Evolutionary conservation across 2,329 filamentous ascomycete genomes (phyloP), one percentile per base, ranked within the genome.

Genomic region (Sordariomycetes sp.): DNA sequence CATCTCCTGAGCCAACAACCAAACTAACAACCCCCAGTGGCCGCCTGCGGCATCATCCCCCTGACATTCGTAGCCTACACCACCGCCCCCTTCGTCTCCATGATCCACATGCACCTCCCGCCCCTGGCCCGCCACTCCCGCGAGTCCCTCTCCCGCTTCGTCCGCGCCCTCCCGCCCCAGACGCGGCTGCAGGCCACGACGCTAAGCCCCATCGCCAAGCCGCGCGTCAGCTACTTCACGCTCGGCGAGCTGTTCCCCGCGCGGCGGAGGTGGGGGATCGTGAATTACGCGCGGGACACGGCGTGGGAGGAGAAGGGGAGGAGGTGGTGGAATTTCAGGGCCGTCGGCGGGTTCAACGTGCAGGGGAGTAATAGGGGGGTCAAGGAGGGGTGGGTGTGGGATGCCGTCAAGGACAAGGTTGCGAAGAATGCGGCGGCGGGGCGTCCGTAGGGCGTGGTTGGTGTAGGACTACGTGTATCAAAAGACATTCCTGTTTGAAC

Each of bases 51-150:
- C 62, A 67, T 85, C 42, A 69, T 87, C 10, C 89, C 89, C 2
- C 72, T 90, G 63, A 58, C 81, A 39, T 81, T 84, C 64, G 76
- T 89, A 24, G 74, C 78, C 39, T 86, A 83, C 67, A 78, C 79
- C 53, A 82, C 85, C 1, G 76, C 81, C 0, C 86, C 89, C 2
- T 88, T 87, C 65, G 87, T 92, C 8, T 82, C 83, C 48, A 83
- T 84, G 65, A 76, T 94, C 59, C 82, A 87, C 68, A 72, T 94
- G 54, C 78, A 80, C 24, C 74, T 91, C 1, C 89, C 89, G 0
- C 67, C 74, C 0, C 79, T 78, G 62, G 87, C 86, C 17, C 81
- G 86, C 52, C 69, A 75, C 45, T 86, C 84, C 0, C 78, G 77
- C 36, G 71, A 77, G 32, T 69, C 76, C 54, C 72, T 87, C 24